phyloP scores from a whole-genome alignment of 2,329 filamentous ascomycete species.

The Chlorencoelia australis region DNA sequence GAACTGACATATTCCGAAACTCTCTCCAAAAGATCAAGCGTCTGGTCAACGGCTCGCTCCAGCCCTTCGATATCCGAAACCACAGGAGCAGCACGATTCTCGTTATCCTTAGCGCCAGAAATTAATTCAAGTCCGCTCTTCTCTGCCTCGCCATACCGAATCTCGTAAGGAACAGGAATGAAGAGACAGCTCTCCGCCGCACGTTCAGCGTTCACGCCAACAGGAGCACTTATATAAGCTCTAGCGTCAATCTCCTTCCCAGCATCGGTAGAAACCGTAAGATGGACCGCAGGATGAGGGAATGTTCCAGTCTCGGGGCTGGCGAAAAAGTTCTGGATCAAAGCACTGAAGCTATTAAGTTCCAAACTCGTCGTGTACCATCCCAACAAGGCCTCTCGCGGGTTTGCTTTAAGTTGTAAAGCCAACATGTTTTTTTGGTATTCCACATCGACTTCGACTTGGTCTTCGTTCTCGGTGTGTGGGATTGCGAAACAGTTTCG shows the following conservation, averaged over 20 bases:
- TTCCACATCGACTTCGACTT: conserved; percentile 99
- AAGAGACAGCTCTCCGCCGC: conserved; percentile 95
- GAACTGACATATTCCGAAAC: conserved; percentile 87
- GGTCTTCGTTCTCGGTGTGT: conserved; percentile 95
- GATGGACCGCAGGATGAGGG: conserved; percentile 92
- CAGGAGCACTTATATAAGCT: conserved; percentile 91
- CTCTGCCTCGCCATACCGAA: conserved; percentile 76
- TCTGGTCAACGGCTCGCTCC: conserved; percentile 77
- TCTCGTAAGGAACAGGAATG: conserved; percentile 92
- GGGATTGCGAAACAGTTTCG: conserved; percentile 95
- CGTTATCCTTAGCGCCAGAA: conserved; percentile 67
- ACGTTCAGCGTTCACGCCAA: conserved; percentile 88
- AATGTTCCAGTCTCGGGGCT: conserved; percentile 94
- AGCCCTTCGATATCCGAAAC: conserved; percentile 84
- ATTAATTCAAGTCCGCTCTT: conserved; percentile 75
- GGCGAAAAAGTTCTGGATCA: conserved; percentile 99
- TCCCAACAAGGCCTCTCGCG: conserved; percentile 86
- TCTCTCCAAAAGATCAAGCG: conserved; percentile 79
- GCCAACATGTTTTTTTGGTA: conserved; percentile 99
- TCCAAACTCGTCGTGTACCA: conserved; percentile 98
- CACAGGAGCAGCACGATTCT: conserved; percentile 62
- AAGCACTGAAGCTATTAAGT: conserved; percentile 94
- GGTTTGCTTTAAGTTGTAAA: conserved; percentile 85
- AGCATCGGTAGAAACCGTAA: conserved; percentile 85
- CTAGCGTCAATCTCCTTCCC: conserved; percentile 82